phyloP scores from a whole-genome alignment of 116 monocot genomes.

The Papilionanthe hybrid region DNA sequence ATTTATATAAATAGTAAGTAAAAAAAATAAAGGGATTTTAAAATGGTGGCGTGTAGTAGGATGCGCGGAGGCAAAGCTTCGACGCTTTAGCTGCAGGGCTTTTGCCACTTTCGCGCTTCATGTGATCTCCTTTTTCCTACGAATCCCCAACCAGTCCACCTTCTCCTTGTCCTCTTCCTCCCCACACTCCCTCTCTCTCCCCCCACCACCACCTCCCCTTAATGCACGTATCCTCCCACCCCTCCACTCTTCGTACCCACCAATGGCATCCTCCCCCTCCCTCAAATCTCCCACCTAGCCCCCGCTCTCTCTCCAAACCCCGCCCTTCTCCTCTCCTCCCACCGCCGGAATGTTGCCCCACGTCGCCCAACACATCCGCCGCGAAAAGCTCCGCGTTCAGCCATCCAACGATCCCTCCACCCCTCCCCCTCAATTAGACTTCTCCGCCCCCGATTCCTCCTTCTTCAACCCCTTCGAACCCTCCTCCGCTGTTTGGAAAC shows the following conservation, averaged over 20 bases:
- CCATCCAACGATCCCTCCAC: background rate
- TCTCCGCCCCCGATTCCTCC: background rate
- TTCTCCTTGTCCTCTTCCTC: conserved; percentile 14
- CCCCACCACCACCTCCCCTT: background rate
- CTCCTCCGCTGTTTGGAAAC: background rate
- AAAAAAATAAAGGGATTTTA: background rate
- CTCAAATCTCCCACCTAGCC: conserved; percentile 7
- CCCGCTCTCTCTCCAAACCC: background rate
- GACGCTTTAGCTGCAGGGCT: conserved; percentile 8
- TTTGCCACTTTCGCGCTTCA: conserved; percentile 7
- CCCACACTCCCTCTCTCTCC: conserved; percentile 4
- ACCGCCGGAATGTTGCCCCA: conserved; percentile 24
- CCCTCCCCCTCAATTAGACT: conserved; percentile 10
- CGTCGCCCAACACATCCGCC: conserved; percentile 76
- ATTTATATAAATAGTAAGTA: too few species aligned
- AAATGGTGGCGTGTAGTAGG: background rate
- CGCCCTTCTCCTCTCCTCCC: background rate
- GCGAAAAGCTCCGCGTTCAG: conserved; percentile 60
- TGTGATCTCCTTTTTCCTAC: conserved; percentile 14
- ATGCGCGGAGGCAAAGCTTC: conserved; percentile 9
- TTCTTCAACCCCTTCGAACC: background rate
- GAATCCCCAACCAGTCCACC: conserved; percentile 13
- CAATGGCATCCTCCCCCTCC: background rate
- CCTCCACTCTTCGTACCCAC: background rate
- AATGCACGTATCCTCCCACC: background rate